Base-by-base conservation (phyloP, 805 yeast genomes). In the Starmerella sp. region DNA sequence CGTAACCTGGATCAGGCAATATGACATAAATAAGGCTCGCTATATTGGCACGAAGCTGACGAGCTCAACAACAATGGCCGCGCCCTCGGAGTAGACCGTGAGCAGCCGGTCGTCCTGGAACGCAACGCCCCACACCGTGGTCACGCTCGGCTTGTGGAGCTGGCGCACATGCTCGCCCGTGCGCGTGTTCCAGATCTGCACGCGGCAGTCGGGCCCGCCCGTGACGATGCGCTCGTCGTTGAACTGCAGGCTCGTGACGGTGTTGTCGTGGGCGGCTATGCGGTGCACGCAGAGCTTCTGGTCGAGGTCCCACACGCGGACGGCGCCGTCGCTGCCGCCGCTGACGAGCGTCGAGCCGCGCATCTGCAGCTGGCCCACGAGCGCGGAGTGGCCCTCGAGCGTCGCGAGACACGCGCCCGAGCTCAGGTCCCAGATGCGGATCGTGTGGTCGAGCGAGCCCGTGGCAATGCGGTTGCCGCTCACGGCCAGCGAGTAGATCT, bases 361-460 rank as follows among this genome's bases (percentile, higher is more conserved):
- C 34, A 90, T 74, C 52, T 85, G 86, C 35, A 91, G 72, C 46
- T 91, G 76, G 0, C 97, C 97, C 5, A 93, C 95, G 67, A 89
- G 93, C 66, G 95, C 96, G 39, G 93, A 86, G 68, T 93, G 98
- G 6, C 91, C 91, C 58, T 73, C 74, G 67, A 89, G 84, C 3
- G 83, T 79, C 49, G 82, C 79, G 13, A 86, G 66, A 68, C 95
- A 84, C 60, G 79, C 79, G 64, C 97, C 97, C 17, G 95, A 84
- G 38, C 82, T 78, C 3, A 95, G 82, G 71, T 88, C 95, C 97
- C 97, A 91, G 45, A 91, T 89, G 60, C 97, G 77, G 51, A 93
- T 95, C 14, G 96, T 84, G 69, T 95, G 80, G 73, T 93, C 98
- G 62, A 93, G 78, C 10, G 96, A 89, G 45, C 97, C 97, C 11